Conservation (phyloP, 495 filamentous ascomycete genomes). For the Neurospora discreta region DNA sequence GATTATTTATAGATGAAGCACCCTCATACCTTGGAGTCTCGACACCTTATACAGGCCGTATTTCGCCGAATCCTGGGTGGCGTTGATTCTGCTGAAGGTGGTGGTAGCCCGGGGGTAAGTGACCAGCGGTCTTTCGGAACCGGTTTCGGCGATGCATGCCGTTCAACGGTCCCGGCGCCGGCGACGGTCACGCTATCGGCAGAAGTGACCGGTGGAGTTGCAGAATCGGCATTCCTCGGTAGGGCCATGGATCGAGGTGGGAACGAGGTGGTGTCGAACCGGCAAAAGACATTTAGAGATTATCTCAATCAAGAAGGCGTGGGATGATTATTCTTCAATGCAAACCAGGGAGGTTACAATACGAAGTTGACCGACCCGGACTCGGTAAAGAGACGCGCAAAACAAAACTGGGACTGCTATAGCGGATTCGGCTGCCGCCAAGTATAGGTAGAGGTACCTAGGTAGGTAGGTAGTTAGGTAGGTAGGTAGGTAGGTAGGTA, state of each 20-base stretch:
- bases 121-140: not conserved
- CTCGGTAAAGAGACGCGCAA: not conserved
- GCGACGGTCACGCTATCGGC: not conserved
- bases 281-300: not conserved
- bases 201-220: not conserved
- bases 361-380: not conserved
- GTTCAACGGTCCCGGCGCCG: not conserved
- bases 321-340: not conserved
- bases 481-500: too few relatives aligned
- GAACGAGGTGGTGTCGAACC: not conserved
- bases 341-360: not conserved
- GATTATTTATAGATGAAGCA: not conserved
- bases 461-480: too few relatives aligned
- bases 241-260: not conserved
- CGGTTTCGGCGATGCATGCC: not conserved
- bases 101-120: not conserved
- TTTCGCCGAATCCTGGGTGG: constrained; percentile 28
- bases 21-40: constrained; percentile 28
- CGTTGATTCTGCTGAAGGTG: not conserved
- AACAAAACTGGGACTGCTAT: not conserved
- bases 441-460: too few relatives aligned
- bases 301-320: not conserved
- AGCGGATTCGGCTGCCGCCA: not conserved
- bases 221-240: not conserved
- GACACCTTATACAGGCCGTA: constrained; percentile 31